phyloP scores from a whole-genome alignment of 768 basidiomycete species.

The Lactarius quietus region DNA sequence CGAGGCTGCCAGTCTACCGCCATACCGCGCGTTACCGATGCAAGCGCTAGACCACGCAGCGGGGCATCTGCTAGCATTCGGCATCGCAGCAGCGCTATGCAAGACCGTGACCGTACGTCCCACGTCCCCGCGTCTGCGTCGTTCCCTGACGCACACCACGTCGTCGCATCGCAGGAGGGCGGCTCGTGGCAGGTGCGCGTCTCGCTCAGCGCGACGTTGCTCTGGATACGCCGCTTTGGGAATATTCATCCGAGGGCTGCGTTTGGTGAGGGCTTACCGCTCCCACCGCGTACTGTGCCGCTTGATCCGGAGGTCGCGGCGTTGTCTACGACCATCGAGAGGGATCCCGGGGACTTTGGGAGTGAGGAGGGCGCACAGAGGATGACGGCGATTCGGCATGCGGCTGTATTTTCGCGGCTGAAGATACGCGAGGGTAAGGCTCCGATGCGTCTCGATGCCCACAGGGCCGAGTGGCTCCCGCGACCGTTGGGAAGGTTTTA shows the following conservation, averaged over 20 bases:
- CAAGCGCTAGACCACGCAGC: constrained; percentile 60
- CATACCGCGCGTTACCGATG: constrained; percentile 45
- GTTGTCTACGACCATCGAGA: constrained; percentile 29
- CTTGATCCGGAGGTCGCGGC: constrained; percentile 38
- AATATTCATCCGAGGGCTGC: constrained; percentile 39
- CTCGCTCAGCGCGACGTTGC: constrained; percentile 53
- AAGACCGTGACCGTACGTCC: constrained; percentile 45
- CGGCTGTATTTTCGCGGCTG: constrained; percentile 23
- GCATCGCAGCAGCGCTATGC: constrained; percentile 52
- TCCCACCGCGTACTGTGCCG: constrained; percentile 38
- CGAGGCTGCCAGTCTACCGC: constrained; percentile 25
- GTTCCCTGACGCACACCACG: neutral
- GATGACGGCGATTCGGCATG: constrained; percentile 23
- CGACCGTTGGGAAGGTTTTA: neutral
- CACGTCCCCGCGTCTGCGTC: neutral
- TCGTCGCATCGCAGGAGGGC: constrained; percentile 42
- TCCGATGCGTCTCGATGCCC: constrained; percentile 24
- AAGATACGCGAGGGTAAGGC: constrained; percentile 21
- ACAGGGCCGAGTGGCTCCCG: constrained; percentile 33
- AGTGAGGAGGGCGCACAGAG: neutral
- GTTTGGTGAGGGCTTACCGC: constrained; percentile 39
- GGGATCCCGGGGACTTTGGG: constrained; percentile 14
- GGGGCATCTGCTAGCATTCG: constrained; percentile 56
- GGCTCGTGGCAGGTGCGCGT: constrained; percentile 60
- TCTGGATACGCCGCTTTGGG: constrained; percentile 56